These are phyloP conservation scores for Colletotrichum sp. DNA, from an alignment of 2,329 filamentous ascomycete species.

Conservation along the genomic window DNA sequence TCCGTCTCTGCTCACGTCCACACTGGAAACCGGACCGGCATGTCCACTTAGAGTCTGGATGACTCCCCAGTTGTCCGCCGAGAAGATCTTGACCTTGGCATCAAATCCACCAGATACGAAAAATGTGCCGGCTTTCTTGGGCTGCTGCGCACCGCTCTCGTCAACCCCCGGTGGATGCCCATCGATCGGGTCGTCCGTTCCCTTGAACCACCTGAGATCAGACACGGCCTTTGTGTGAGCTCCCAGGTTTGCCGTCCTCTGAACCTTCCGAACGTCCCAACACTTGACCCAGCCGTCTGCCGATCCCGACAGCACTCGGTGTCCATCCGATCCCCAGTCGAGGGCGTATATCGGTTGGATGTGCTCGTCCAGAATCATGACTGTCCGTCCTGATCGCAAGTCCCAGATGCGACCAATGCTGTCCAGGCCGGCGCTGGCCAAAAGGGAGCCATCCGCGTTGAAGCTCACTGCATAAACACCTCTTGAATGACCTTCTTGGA, in stretches of 20 bases:
- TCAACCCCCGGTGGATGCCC: constrained; percentile 65
- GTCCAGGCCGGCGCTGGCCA: constrained; percentile 92
- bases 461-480: constrained; percentile 92
- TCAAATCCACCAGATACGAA: constrained; percentile 93
- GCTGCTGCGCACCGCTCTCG: constrained; percentile 69
- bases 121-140: constrained; percentile 90
- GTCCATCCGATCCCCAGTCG: constrained; percentile 90
- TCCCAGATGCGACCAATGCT: constrained; percentile 97
- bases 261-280: constrained; percentile 94
- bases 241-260: constrained; percentile 82
- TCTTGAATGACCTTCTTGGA: constrained; percentile 93
- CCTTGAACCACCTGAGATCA: constrained; percentile 93
- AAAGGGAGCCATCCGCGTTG: constrained; percentile 86
- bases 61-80: constrained; percentile 92
- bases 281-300: constrained; percentile 97
- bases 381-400: constrained; percentile 86
- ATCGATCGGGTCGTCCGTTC: constrained; percentile 74
- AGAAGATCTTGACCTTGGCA: constrained; percentile 94
- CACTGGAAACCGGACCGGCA: constrained; percentile 88
- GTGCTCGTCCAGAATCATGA: constrained; percentile 86
- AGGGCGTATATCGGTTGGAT: constrained; percentile 93
- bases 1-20: constrained; percentile 85
- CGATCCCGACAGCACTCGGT: constrained; percentile 90
- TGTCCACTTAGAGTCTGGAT: constrained; percentile 89
- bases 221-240: constrained; percentile 92